These are phyloP conservation scores for Penicillium argentinense DNA, from an alignment of 495 filamentous ascomycete species.

Conservation along the genomic window DNA sequence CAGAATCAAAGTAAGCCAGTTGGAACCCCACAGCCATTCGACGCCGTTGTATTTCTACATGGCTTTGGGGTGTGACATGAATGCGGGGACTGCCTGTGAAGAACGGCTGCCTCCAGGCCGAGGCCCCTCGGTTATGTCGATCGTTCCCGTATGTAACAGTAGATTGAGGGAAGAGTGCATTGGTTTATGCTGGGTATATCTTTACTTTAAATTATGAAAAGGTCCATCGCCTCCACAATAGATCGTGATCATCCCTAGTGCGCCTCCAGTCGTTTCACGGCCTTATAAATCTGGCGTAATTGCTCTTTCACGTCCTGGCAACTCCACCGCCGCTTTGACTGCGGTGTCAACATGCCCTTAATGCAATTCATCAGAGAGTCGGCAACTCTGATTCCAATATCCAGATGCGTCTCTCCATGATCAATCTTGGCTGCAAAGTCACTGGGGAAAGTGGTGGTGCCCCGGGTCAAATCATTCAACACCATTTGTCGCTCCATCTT, in stretches of 20 bases:
- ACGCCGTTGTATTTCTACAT: background rate
- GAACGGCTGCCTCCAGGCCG: slow-evolving; percentile 8
- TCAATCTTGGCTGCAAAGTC: slow-evolving; percentile 44
- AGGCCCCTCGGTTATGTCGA: slow-evolving; percentile 15
- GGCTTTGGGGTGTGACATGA: background rate
- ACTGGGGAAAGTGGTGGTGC: slow-evolving; percentile 27
- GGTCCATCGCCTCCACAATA: background rate
- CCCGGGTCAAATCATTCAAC: slow-evolving; percentile 42
- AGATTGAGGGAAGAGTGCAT: slow-evolving; percentile 8
- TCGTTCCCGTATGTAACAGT: background rate
- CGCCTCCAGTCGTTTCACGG: slow-evolving; percentile 14
- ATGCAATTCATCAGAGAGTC: slow-evolving; percentile 43
- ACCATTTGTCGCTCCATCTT: slow-evolving; percentile 56
- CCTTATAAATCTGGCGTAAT: slow-evolving; percentile 24
- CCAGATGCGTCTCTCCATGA: slow-evolving; percentile 27
- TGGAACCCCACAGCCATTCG: too few species aligned
- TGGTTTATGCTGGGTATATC: slow-evolving; percentile 13
- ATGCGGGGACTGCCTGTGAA: slow-evolving; percentile 17
- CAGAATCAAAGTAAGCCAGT: background rate
- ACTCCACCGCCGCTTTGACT: slow-evolving; percentile 41
- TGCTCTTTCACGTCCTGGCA: slow-evolving; percentile 33
- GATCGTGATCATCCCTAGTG: background rate
- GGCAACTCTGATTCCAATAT: slow-evolving; percentile 30
- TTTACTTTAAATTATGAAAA: background rate
- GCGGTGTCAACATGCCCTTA: slow-evolving; percentile 46